These are phyloP conservation scores for Chaetomium globosum DNA, from an alignment of 2,329 filamentous ascomycete species.

Conservation along the genomic window DNA sequence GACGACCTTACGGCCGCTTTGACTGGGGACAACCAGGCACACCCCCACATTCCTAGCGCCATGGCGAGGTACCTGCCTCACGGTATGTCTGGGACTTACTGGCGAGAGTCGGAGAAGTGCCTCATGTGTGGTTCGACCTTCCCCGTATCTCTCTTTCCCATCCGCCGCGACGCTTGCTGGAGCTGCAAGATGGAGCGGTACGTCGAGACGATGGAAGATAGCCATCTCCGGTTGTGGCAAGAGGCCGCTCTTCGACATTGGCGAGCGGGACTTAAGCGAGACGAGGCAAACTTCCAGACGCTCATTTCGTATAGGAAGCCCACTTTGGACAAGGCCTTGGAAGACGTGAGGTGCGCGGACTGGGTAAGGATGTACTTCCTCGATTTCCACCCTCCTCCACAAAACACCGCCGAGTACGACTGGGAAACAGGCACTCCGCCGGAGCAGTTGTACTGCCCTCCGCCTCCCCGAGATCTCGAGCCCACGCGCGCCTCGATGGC, in stretches of 20 bases:
- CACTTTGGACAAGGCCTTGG: background rate
- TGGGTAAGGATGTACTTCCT: constrained; percentile 10
- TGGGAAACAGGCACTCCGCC: background rate
- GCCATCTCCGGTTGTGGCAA: constrained; percentile 31
- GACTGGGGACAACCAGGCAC: constrained; percentile 27
- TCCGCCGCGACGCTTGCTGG: constrained; percentile 28
- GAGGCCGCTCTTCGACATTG: constrained; percentile 6
- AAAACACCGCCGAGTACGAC: background rate
- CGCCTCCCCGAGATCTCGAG: background rate
- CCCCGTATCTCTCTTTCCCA: constrained; percentile 19
- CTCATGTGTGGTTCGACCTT: constrained; percentile 11
- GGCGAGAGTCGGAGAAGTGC: constrained; percentile 18
- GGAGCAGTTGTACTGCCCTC: constrained; percentile 7
- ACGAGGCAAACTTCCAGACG: background rate
- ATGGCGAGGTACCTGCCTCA: background rate
- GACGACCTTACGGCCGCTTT: constrained; percentile 32
- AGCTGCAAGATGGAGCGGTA: constrained; percentile 29
- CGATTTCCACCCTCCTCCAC: background rate
- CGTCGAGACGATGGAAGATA: constrained; percentile 28
- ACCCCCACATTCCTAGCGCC: background rate
- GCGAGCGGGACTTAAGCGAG: background rate
- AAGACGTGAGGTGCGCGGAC: constrained; percentile 1
- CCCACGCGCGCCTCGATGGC: background rate
- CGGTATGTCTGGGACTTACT: background rate
- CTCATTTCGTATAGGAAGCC: background rate